Conservation (phyloP, 495 filamentous ascomycete species). For the Aspergillus sclerotioniger region DNA sequence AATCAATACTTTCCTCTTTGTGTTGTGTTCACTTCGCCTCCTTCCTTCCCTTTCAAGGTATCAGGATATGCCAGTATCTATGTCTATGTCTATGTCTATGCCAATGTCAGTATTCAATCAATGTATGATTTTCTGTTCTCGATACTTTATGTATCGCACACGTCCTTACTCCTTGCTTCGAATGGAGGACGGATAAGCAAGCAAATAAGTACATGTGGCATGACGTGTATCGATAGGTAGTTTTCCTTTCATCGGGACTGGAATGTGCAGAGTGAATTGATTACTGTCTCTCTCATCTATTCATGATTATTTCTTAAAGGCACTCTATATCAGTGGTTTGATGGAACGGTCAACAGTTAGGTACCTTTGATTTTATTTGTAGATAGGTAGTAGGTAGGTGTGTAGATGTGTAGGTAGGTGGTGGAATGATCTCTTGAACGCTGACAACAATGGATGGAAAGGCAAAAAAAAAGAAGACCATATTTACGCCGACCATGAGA, state of each 20-base stretch:
- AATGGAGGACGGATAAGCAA: too few relatives aligned
- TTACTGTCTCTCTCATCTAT: slow-evolving; percentile 7
- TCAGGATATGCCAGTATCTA: too few relatives aligned
- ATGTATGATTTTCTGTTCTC: too few relatives aligned
- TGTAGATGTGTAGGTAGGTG: background rate
- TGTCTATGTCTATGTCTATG: too few relatives aligned
- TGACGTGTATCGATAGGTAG: too few relatives aligned
- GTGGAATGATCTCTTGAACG: background rate
- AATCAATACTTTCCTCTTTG: background rate
- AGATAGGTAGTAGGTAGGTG: background rate
- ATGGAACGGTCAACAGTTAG: background rate
- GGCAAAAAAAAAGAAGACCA: background rate
- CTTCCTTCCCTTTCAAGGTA: background rate
- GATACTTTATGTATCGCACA: too few relatives aligned
- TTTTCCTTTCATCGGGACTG: background rate
- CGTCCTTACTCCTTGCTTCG: too few relatives aligned
- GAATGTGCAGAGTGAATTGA: background rate
- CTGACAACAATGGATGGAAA: background rate
- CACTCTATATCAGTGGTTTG: background rate
- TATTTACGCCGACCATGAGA: background rate
- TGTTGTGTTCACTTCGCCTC: slow-evolving; percentile 6
- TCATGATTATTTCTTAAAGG: slow-evolving; percentile 8
- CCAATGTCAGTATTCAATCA: too few relatives aligned
- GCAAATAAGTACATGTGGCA: too few relatives aligned
- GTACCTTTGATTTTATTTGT: background rate